Evolutionary conservation across 192 early-diverging fungal species (phyloP).

Genomic region (Linnemannia schmuckeri): DNA sequence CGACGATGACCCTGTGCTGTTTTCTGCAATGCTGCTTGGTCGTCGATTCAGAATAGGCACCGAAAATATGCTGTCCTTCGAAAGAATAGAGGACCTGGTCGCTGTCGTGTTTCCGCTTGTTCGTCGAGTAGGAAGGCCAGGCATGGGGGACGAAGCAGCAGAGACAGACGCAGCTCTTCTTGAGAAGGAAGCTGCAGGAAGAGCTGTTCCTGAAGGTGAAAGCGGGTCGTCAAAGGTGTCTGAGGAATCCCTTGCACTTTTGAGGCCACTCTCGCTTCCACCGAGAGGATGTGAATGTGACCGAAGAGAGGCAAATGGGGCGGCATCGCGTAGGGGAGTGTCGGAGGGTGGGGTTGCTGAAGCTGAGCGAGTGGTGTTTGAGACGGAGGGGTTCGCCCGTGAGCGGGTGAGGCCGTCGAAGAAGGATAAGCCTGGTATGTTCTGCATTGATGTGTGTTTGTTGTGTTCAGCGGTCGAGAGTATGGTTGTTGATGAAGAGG

Average conservation of each 20-base stretch:
- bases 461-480: neutral
- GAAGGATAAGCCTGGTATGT: conserved; percentile 53
- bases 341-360: conserved; percentile 15
- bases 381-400: neutral
- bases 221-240: conserved; percentile 29
- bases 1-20: neutral
- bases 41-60: conserved; percentile 15
- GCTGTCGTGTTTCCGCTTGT: conserved; percentile 9
- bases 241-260: neutral
- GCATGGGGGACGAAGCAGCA: conserved; percentile 21
- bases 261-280: conserved; percentile 1
- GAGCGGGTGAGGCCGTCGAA: conserved; percentile 48
- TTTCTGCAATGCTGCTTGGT: conserved; percentile 17
- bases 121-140: conserved; percentile 14
- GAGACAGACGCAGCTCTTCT: conserved; percentile 39
- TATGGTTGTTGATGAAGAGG: neutral
- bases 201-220: neutral
- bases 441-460: conserved; percentile 31
- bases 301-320: conserved; percentile 28
- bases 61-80: conserved; percentile 38
- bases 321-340: conserved; percentile 35
- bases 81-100: conserved; percentile 31
- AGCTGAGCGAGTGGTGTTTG: neutral
- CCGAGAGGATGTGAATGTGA: neutral
- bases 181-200: conserved; percentile 39